A percentile compares a stretch with the other conserved stretches of the same genome.
Conservation (phyloP, 306 rosid species). For the Hippophae tibetana region DNA sequence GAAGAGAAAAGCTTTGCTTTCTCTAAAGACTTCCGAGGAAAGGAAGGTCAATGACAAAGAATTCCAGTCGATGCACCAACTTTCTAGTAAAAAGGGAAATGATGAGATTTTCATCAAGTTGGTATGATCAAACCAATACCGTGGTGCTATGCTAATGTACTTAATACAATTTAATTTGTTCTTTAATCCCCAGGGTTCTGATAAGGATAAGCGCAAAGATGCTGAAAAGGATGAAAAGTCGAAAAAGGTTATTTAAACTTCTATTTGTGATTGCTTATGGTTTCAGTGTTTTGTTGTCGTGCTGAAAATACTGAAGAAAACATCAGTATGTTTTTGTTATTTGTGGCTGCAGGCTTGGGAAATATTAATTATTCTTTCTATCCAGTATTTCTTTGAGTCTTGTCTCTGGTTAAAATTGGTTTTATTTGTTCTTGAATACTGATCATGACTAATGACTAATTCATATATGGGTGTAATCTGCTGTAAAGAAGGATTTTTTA, state of each 20-base stretch:
- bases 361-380: too few relatives aligned
- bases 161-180: neutral
- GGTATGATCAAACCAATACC: conserved; percentile 24
- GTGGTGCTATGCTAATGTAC: neutral
- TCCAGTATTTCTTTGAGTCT: too few relatives aligned
- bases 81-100: conserved; percentile 68
- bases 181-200: conserved; percentile 52
- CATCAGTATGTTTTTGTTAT: too few relatives aligned
- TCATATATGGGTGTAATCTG: conserved; percentile 38
- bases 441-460: neutral
- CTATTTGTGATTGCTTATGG: neutral
- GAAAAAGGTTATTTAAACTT: conserved; percentile 49
- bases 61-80: conserved; percentile 69
- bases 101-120: conserved; percentile 69
- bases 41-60: conserved; percentile 78
- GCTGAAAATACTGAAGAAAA: neutral
- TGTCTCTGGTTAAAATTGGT: too few relatives aligned
- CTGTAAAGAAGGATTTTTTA: conserved; percentile 80
- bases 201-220: conserved; percentile 85
- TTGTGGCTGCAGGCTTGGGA: too few relatives aligned
- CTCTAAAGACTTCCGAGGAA: conserved; percentile 46
- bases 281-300: neutral
- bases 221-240: conserved; percentile 83
- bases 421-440: too few relatives aligned
- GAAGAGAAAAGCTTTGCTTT: conserved; percentile 65